Conservation (phyloP, 2,329 filamentous ascomycete species). For the Lasiodiplodia theobromae region DNA sequence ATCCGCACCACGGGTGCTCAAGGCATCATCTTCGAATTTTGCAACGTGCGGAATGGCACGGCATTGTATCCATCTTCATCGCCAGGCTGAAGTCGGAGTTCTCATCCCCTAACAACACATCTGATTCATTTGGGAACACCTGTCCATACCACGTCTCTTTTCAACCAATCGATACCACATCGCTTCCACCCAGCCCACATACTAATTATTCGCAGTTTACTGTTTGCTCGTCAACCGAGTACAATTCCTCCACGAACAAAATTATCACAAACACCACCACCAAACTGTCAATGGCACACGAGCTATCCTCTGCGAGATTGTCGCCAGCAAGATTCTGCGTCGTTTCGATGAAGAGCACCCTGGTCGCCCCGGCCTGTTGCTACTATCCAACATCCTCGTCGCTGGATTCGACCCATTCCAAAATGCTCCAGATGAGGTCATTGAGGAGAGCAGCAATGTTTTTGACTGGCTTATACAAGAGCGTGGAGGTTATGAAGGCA, state of each 20-base stretch:
- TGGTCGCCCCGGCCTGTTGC: constrained; percentile 72
- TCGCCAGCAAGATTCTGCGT: constrained; percentile 78
- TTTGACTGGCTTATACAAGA: constrained; percentile 55
- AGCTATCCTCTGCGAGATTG: constrained; percentile 78
- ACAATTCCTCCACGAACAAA: constrained; percentile 80
- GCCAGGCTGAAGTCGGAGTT: no score
- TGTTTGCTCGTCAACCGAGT: constrained; percentile 82
- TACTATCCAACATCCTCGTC: constrained; percentile 80
- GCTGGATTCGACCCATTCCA: constrained; percentile 87
- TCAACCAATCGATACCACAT: no score
- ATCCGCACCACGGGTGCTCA: no score
- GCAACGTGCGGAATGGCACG: no score
- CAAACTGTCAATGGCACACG: constrained; percentile 83
- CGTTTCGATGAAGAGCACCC: constrained; percentile 80
- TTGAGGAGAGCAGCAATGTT: constrained; percentile 61
- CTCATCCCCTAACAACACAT: no score
- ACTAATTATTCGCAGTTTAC: constrained; percentile 64
- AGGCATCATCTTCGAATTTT: no score
- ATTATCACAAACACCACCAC: constrained; percentile 71
- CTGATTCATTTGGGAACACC: no score
- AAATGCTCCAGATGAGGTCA: constrained; percentile 74
- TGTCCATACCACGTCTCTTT: no score
- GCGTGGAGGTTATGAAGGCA: constrained; percentile 60
- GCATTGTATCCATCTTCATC: no score
- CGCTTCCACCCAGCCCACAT: background rate